Evolutionary conservation across 345 rosid species (phyloP), one percentile per base, ranked within the genome.

Genomic region (Moringa oleifera): DNA sequence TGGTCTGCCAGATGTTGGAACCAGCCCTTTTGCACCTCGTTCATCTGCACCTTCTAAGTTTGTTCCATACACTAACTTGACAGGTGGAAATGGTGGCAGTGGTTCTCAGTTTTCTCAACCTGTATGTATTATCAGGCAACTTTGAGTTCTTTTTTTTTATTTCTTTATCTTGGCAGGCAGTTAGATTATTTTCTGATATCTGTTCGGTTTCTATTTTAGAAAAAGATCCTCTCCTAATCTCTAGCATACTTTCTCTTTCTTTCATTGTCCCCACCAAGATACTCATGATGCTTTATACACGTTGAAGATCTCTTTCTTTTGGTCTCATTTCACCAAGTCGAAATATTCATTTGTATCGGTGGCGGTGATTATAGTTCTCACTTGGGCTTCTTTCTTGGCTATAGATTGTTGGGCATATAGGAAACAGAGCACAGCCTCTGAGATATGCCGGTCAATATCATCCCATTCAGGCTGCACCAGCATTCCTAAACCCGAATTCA

Each of bases 391-490:
- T 37, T 50, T 47, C 67, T 55, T 69, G 68, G 53, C 19, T 66
- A 52, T 73, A 86, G 91, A 63, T 76, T 51, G 73, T 69, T 57
- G 87, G 90, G 59, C 87, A 88, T 65, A 49, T 76, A 61, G 86
- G 83, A 54, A 77, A 70, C 76, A 82, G 92, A 75, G 68, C 79
- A 17, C 95, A 75, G 58, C 83, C 84, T 31, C 73, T 77, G 65
- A 78, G 91, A 68, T 80, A 83, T 76, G 68, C 70, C 51, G 55
- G 83, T 77, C 98, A 76, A 68, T 83, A 84, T 73, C 94, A 82
- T 62, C 60, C 85, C 67, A 75, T 77, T 74, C 95, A 80, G 66
- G 71, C 82, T 54, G 78, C 83, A 65, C 88, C 85, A 7, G 41
- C 87, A 56, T 82, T 76, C 77, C 71, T 75, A 70, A 81, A 83